Conservation (phyloP, 768 basidiomycete species). For the Phallus indusiatus region DNA sequence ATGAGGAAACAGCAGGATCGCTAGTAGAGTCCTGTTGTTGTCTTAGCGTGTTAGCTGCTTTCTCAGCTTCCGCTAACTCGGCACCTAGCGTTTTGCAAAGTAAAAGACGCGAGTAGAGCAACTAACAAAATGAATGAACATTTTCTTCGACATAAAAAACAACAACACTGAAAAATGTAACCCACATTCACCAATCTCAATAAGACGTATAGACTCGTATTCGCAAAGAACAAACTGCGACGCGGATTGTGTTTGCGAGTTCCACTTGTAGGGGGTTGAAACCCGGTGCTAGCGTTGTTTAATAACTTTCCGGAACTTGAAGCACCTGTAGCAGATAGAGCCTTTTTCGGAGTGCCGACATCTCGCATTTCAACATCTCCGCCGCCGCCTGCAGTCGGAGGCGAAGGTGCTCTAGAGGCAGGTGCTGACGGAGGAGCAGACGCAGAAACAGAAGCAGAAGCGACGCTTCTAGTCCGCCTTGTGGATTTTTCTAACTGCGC, state of each 20-base stretch:
- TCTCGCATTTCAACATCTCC: neutral
- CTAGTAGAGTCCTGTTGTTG: neutral
- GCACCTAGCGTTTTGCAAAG: constrained; percentile 66
- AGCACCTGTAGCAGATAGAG: neutral
- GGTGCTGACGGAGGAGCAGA: constrained; percentile 36
- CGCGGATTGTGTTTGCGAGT: constrained; percentile 3
- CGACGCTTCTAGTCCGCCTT: constrained; percentile 45
- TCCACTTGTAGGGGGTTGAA: constrained; percentile 1
- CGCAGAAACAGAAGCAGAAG: constrained; percentile 30
- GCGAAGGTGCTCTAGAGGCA: constrained; percentile 49
- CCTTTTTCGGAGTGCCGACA: neutral
- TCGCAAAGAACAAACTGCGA: constrained; percentile 66
- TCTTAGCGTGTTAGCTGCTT: neutral
- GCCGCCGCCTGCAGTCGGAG: constrained; percentile 28
- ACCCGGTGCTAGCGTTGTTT: neutral
- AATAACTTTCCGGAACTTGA: neutral
- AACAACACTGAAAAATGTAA: constrained; percentile 7
- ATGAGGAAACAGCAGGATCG: neutral
- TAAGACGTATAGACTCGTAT: constrained; percentile 80
- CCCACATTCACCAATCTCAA: constrained; percentile 80
- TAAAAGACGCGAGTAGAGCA: constrained; percentile 73
- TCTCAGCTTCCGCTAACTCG: constrained; percentile 25
- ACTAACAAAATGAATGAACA: constrained; percentile 36
- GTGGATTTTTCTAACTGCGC: constrained; percentile 68
- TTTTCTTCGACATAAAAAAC: no score